phyloP scores from a whole-genome alignment of 768 basidiomycete genomes.

The Kwoniella dendrophila region DNA sequence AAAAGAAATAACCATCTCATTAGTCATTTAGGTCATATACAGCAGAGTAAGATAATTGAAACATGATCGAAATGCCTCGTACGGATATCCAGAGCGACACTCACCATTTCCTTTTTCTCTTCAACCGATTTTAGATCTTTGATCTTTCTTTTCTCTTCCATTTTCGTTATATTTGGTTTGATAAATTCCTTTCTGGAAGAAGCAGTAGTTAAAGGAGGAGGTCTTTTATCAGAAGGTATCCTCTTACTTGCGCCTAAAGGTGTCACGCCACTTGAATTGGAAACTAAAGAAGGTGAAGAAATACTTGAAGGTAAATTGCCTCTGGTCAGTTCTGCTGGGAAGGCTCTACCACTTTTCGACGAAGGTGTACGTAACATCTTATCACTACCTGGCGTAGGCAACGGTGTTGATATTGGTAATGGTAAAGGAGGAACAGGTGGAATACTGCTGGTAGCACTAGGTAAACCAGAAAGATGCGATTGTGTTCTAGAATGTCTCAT shows the following conservation, averaged over 20 bases:
- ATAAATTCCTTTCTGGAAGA: too few relatives aligned
- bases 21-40: neutral
- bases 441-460: neutral
- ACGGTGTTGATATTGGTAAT: too few relatives aligned
- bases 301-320: conserved; percentile 43
- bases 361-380: conserved; percentile 28
- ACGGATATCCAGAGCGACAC: too few relatives aligned
- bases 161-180: too few relatives aligned
- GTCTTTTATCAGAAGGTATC: conserved; percentile 19
- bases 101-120: conserved; percentile 51
- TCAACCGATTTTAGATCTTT: conserved; percentile 36
- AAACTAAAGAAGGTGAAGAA: conserved; percentile 34
- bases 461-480: conserved; percentile 21
- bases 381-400: conserved; percentile 1
- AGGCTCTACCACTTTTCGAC: conserved; percentile 25
- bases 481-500: conserved; percentile 35
- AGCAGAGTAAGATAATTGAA: too few relatives aligned
- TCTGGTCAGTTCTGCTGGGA: conserved; percentile 42
- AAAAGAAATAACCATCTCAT: neutral
- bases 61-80: too few relatives aligned
- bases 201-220: neutral
- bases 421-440: conserved; percentile 18
- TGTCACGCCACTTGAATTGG: conserved; percentile 8
- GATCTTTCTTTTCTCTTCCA: conserved; percentile 7
- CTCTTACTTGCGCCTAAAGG: conserved; percentile 33